Percentiles rank a stretch among this genome's conserved stretches.
Conservation (phyloP, 2,329 filamentous ascomycete species). For the Emmonsia crescens region DNA sequence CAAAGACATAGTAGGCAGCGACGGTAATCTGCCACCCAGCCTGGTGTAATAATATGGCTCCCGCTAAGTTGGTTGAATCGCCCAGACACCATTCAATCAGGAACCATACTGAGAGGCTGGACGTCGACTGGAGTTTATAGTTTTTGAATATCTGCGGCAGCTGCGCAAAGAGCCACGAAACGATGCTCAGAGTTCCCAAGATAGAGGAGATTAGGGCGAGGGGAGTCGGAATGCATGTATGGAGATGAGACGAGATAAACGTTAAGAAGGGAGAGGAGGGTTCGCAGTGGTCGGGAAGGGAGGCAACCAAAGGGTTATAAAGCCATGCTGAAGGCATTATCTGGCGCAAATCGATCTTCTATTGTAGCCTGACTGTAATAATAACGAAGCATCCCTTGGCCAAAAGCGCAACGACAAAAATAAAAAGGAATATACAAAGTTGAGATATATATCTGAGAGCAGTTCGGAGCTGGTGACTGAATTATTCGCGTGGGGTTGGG, state of each 20-base stretch:
- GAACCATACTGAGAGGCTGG: slow-evolving; percentile 55
- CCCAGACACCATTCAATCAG: slow-evolving; percentile 56
- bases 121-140: slow-evolving; percentile 51
- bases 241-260: slow-evolving; percentile 47
- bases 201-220: slow-evolving; percentile 51
- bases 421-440: background rate
- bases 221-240: slow-evolving; percentile 53
- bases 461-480: background rate
- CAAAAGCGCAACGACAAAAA: no score
- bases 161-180: slow-evolving; percentile 60
- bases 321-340: slow-evolving; percentile 24
- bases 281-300: slow-evolving; percentile 49
- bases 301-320: slow-evolving; percentile 17
- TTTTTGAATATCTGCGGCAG: slow-evolving; percentile 62
- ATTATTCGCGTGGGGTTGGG: background rate
- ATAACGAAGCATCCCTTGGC: slow-evolving; percentile 2
- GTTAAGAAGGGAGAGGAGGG: slow-evolving; percentile 48
- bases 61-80: slow-evolving; percentile 52
- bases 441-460: background rate
- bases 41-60: slow-evolving; percentile 52
- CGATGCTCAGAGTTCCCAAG: slow-evolving; percentile 51
- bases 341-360: background rate
- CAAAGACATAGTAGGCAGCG: slow-evolving; percentile 55
- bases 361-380: background rate
- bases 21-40: slow-evolving; percentile 57